Evolutionary conservation across 495 filamentous ascomycete genomes (phyloP).

Genomic region (Aspergillus carlsbadensis): DNA sequence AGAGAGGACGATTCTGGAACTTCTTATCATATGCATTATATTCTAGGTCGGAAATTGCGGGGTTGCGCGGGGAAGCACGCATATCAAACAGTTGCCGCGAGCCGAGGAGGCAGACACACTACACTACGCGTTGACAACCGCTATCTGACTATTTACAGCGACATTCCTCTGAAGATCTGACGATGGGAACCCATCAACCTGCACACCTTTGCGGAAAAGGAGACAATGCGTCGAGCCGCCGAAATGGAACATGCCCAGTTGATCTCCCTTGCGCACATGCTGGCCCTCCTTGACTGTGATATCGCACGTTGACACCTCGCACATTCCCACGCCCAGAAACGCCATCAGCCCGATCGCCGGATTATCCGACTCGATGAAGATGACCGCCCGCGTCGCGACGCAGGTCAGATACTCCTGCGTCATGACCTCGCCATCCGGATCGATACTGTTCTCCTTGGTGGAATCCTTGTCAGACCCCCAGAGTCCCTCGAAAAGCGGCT

Average conservation of each 20-base stretch:
- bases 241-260: constrained; percentile 44
- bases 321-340: constrained; percentile 65
- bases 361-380: constrained; percentile 67
- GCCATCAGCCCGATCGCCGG: constrained; percentile 61
- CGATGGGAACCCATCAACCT: constrained; percentile 47
- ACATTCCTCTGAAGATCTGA: constrained; percentile 51
- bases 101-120: too few species aligned
- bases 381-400: constrained; percentile 56
- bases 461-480: constrained; percentile 31
- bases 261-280: constrained; percentile 45
- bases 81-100: too few species aligned
- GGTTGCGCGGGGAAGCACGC: too few species aligned
- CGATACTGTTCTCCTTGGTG: constrained; percentile 30
- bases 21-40: too few species aligned
- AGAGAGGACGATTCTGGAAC: too few species aligned
- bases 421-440: constrained; percentile 57
- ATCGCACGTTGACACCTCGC: constrained; percentile 66
- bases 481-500: constrained; percentile 54
- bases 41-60: too few species aligned
- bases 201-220: constrained; percentile 44
- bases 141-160: constrained; percentile 54
- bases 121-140: constrained; percentile 30
- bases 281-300: constrained; percentile 60
- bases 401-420: constrained; percentile 55
- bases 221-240: constrained; percentile 57